Base-by-base conservation (phyloP, 2,329 filamentous ascomycete species). In the Cryphonectria radicalis region DNA sequence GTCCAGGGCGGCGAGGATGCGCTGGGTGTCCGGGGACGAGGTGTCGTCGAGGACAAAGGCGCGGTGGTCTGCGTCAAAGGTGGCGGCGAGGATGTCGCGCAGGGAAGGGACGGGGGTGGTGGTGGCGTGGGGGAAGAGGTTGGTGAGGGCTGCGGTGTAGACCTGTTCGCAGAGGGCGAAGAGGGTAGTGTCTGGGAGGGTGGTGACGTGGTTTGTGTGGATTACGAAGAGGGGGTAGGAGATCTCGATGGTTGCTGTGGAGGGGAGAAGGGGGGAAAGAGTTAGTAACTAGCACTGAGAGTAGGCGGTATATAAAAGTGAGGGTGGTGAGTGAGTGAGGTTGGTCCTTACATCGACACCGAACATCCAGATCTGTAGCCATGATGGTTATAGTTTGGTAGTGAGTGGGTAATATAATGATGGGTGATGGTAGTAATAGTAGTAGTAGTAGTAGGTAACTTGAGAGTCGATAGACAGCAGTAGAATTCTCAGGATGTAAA, bases 11-110 rank as follows among this genome's bases (percentile, higher is more conserved):
- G 77, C 75, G 19, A 77, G 73, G 65, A 79, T 77, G n/a, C 72
- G 73, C 35, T 46, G 71, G 66, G 67, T 66, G 8, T 60, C 32
- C 14, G 55, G 22, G 8, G 75, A 74, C 37, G 75, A 74, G 43
- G 22, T 50, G 46, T 77, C 73, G 32, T 78, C 75, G 14, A 77
- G 76, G 43, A 82, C 78, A 64, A 82, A 77, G 65, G 78, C 77
- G 43, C 76, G 76, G 14, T 75, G 76, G 68, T 78, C 76, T n/a
- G 72, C 74, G 73, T 81, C 79, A 72, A 81, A 81, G 73, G 80
- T 77, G 57, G 80, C 76, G 66, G 75, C 69, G 17, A 82, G 74
- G 42, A 81, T 75, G 5, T 74, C 69, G 13, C 76, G 70, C 19
- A 78, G 72, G 17, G 66, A 75, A 43, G 75, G 72, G 35, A 74